Conservation (phyloP, 169 alveolate species). For the Plasmodium yoelii region DNA sequence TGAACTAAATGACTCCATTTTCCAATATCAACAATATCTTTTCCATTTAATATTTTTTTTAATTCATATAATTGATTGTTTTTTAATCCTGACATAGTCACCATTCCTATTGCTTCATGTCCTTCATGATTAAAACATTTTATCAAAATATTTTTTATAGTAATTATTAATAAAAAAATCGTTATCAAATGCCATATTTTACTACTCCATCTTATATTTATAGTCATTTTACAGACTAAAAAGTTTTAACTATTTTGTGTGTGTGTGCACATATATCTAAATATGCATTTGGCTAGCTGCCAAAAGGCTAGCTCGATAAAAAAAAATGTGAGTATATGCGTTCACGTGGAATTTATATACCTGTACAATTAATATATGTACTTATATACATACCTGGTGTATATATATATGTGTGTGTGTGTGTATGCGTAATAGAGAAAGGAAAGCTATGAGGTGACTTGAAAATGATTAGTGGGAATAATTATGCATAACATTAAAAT, state of each 20-base stretch:
- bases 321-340: neutral
- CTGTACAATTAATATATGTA: neutral
- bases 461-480: too few relatives aligned
- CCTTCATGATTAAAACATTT: slow-evolving; percentile 46
- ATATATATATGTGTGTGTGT: neutral
- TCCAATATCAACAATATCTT: slow-evolving; percentile 84
- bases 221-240: neutral
- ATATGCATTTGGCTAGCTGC: neutral
- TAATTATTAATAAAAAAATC: slow-evolving; percentile 4
- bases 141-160: neutral
- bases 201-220: neutral
- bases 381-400: neutral
- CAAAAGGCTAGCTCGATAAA: too few relatives aligned
- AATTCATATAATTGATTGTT: slow-evolving; percentile 82
- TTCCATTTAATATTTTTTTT: slow-evolving; percentile 79
- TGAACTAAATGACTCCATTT: slow-evolving; percentile 85
- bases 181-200: neutral
- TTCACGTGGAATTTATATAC: neutral
- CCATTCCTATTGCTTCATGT: slow-evolving; percentile 79
- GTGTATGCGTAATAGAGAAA: neutral
- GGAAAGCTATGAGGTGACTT: too few relatives aligned
- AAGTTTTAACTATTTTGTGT: neutral
- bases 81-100: slow-evolving; percentile 86
- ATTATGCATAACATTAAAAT: too few relatives aligned
- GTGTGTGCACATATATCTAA: slow-evolving; percentile 2